Evolutionary conservation across 371 early-diverging fungal genomes (phyloP).

Genomic region (Rhizopus delemar): DNA sequence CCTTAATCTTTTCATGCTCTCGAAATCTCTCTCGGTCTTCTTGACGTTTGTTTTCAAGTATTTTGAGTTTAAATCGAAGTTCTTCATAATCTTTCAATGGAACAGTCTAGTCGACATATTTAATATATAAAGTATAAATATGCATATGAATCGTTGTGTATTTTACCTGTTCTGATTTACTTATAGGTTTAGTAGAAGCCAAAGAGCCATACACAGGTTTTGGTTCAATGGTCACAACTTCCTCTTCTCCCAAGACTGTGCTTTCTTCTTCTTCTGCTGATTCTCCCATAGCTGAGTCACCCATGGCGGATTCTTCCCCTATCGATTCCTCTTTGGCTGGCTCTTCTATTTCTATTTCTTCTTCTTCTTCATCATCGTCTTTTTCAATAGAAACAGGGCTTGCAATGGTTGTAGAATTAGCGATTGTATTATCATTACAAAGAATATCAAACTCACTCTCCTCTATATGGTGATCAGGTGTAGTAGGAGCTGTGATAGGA

Average conservation of each 20-base stretch:
- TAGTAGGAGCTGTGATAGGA: constrained; percentile 43
- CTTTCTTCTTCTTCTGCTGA: too few relatives aligned
- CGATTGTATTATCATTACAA: background rate
- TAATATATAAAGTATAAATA: too few relatives aligned
- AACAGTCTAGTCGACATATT: constrained; percentile 33
- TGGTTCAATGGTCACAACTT: background rate
- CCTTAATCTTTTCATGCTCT: constrained; percentile 74
- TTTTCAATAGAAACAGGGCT: constrained; percentile 5
- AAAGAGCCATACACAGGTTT: constrained; percentile 40
- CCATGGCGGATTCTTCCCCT: too few relatives aligned
- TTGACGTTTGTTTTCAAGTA: constrained; percentile 78
- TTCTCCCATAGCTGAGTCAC: too few relatives aligned
- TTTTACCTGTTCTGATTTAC: constrained; percentile 40
- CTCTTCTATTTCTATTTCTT: constrained; percentile 28
- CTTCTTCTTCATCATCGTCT: background rate
- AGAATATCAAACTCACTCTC: constrained; percentile 3
- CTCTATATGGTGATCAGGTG: constrained; percentile 15
- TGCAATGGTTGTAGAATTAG: constrained; percentile 1
- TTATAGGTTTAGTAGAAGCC: constrained; percentile 34
- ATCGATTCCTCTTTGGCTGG: constrained; percentile 56
- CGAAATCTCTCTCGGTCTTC: constrained; percentile 78
- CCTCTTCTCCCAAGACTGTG: too few relatives aligned
- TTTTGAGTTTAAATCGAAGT: constrained; percentile 74
- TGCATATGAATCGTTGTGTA: background rate
- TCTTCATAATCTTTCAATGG: constrained; percentile 80